Conservation (phyloP, 2,329 filamentous ascomycete genomes). For the Cercospora citrullina region DNA sequence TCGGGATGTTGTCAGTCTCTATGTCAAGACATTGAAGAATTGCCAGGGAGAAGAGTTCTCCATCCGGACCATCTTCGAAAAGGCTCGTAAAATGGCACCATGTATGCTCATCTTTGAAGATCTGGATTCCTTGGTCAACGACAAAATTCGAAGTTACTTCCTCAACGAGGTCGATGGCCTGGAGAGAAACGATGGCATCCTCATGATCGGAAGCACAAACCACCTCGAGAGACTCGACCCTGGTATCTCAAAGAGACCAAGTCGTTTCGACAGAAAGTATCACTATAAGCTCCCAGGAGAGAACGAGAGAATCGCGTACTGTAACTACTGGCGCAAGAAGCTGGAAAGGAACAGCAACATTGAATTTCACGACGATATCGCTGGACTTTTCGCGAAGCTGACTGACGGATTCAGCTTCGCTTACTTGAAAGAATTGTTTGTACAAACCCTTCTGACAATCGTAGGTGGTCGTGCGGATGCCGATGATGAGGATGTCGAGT, state of each 20-base stretch:
- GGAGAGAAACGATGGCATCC: conserved; percentile 67
- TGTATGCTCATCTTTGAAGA: conserved; percentile 73
- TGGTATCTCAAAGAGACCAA: conserved; percentile 63
- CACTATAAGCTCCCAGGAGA: conserved; percentile 54
- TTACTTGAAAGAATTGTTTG: conserved; percentile 68
- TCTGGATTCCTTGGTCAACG: conserved; percentile 65
- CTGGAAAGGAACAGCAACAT: conserved; percentile 58
- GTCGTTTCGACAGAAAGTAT: conserved; percentile 67
- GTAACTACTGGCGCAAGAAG: conserved; percentile 63
- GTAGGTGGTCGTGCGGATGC: conserved; percentile 29
- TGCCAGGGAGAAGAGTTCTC: conserved; percentile 41
- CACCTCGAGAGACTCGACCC: conserved; percentile 65
- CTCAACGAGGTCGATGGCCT: conserved; percentile 71
- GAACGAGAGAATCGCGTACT: conserved; percentile 60
- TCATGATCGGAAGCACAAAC: conserved; percentile 53
- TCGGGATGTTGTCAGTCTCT: conserved; percentile 42
- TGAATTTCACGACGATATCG: conserved; percentile 41
- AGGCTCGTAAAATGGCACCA: conserved; percentile 62
- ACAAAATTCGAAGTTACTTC: conserved; percentile 65
- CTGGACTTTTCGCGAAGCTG: conserved; percentile 56
- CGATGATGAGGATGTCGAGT: conserved; percentile 25
- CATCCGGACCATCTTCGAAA: conserved; percentile 57
- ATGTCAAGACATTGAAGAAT: conserved; percentile 45
- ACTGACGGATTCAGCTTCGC: conserved; percentile 66
- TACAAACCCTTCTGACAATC: conserved; percentile 61